These are phyloP conservation scores for Hortaea werneckii DNA, from an alignment of 2,329 filamentous ascomycete species.

Conservation along the genomic window DNA sequence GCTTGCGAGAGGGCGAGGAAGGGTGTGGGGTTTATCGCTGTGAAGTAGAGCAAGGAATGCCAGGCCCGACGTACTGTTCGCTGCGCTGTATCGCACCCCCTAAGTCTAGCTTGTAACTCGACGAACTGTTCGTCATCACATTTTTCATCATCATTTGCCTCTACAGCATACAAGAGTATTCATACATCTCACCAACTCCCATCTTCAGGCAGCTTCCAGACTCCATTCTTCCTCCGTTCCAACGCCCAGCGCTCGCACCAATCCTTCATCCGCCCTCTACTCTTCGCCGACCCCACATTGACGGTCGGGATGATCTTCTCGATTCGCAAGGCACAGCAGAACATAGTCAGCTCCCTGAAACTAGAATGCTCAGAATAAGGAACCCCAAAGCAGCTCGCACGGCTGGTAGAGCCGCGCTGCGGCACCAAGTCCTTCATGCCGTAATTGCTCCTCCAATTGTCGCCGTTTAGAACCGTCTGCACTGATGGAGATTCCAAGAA, in stretches of 20 bases:
- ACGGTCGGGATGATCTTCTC: conserved; percentile 90
- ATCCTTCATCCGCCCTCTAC: conserved; percentile 54
- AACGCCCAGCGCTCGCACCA: conserved; percentile 56
- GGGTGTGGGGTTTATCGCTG: conserved; percentile 49
- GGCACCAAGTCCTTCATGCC: conserved; percentile 61
- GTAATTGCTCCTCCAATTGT: conserved; percentile 69
- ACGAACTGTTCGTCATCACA: too few relatives aligned
- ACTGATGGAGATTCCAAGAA: conserved; percentile 54
- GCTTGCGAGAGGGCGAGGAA: conserved; percentile 48
- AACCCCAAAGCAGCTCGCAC: conserved; percentile 83
- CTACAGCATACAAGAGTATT: too few relatives aligned
- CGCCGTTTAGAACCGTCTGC: conserved; percentile 52
- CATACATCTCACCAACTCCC: conserved; percentile 17
- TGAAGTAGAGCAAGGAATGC: conserved; percentile 36
- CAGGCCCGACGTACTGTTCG: too few relatives aligned
- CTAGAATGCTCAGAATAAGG: conserved; percentile 95
- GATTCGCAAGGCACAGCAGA: conserved; percentile 76
- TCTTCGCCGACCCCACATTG: conserved; percentile 61
- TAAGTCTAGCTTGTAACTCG: too few relatives aligned
- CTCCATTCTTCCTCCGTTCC: conserved; percentile 52
- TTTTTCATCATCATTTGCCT: too few relatives aligned
- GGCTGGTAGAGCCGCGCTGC: conserved; percentile 71
- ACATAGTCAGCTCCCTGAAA: conserved; percentile 89
- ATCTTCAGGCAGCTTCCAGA: conserved; percentile 36
- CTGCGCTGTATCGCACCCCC: too few relatives aligned